These are phyloP conservation scores for Mariannaea sp. DNA, from an alignment of 2,329 filamentous ascomycete species.

Conservation along the genomic window DNA sequence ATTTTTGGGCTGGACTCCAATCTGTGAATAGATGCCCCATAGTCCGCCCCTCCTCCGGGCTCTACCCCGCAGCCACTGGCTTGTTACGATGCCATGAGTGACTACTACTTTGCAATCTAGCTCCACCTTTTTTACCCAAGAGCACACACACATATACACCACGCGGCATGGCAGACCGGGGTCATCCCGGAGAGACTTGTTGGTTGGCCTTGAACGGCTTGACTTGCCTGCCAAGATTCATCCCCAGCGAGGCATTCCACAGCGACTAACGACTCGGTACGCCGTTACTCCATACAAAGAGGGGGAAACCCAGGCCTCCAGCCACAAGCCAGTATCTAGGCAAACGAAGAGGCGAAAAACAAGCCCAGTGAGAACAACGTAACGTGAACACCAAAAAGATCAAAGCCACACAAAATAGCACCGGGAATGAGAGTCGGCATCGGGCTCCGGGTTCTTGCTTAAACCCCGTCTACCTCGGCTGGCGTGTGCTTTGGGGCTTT, in stretches of 20 bases:
- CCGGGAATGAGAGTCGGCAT: not conserved
- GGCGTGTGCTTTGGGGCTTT: not conserved
- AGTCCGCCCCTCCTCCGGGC: too few species aligned
- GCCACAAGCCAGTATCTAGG: too few species aligned
- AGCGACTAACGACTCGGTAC: too few species aligned
- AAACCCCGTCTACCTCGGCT: constrained; percentile 14
- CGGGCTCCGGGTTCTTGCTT: not conserved
- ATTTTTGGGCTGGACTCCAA: not conserved
- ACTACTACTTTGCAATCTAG: too few species aligned
- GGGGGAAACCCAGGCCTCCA: not conserved
- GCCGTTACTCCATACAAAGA: not conserved
- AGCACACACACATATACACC: too few species aligned
- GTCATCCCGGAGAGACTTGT: not conserved
- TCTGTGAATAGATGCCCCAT: too few species aligned
- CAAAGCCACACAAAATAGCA: not conserved
- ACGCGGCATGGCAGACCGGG: constrained; percentile 15
- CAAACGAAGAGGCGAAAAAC: too few species aligned
- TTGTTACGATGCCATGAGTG: too few species aligned
- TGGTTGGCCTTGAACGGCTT: not conserved
- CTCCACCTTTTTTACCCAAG: constrained; percentile 16
- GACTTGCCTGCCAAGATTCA: not conserved
- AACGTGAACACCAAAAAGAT: too few species aligned
- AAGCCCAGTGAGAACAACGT: too few species aligned
- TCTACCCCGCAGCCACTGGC: too few species aligned
- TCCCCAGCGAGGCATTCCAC: not conserved